phyloP scores from a whole-genome alignment of 2,329 filamentous ascomycete species.

The Pseudogymnoascus sp. region DNA sequence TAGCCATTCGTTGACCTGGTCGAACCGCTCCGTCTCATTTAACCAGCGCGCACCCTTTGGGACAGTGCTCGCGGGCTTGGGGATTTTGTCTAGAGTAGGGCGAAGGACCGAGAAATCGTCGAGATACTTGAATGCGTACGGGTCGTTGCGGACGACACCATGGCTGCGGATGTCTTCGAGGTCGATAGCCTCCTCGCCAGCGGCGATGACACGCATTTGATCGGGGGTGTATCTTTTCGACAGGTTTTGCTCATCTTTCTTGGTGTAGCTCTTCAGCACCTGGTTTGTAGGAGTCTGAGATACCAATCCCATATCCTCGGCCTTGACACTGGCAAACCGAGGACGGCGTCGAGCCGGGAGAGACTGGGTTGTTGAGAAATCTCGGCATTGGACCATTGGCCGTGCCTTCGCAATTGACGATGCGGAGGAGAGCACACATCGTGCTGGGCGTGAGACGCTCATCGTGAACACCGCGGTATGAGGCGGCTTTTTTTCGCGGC shows the following conservation, averaged over 20 bases:
- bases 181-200: constrained; percentile 69
- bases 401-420: constrained; percentile 34
- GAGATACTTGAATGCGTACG: constrained; percentile 64
- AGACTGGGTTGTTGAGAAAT: constrained; percentile 38
- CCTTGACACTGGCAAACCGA: constrained; percentile 32
- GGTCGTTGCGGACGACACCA: constrained; percentile 62
- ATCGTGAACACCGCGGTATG: constrained; percentile 25
- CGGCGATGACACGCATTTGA: constrained; percentile 74
- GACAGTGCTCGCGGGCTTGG: constrained; percentile 29
- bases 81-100: constrained; percentile 67
- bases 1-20: constrained; percentile 47
- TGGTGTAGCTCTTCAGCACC: constrained; percentile 55
- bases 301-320: constrained; percentile 25
- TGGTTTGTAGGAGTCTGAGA: constrained; percentile 28
- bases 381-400: constrained; percentile 36
- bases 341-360: constrained; percentile 31
- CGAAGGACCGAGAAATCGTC: constrained; percentile 75
- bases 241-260: constrained; percentile 55
- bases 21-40: constrained; percentile 51
- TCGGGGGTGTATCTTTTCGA: constrained; percentile 64
- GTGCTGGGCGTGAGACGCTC: constrained; percentile 39
- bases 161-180: constrained; percentile 66
- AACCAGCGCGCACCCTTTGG: constrained; percentile 40
- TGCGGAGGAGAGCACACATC: constrained; percentile 40
- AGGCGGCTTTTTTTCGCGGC: constrained; percentile 2